Base-by-base conservation (phyloP, 148 eudicot genomes). In the Fallopia convolvulus region DNA sequence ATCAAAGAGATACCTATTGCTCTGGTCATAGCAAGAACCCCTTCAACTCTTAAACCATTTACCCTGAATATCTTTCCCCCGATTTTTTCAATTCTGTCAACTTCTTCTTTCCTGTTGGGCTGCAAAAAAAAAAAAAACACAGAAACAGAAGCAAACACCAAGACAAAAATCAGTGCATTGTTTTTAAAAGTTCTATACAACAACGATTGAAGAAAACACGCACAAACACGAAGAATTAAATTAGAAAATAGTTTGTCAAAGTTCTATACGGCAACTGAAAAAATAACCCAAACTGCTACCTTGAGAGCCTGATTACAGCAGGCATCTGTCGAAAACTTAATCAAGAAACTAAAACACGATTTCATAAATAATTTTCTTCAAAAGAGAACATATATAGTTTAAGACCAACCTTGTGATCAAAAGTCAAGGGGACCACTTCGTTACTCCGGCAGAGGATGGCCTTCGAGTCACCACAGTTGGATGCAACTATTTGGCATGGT, bases 1-100 rank as follows among this genome's bases (percentile, higher is more conserved):
- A 23, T 10, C 36, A 23, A 65, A 65, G 71, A 65, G n/a, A 33
- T 65, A 65, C 71, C 71, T 65, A 65, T 65, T 30, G 71, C 71
- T 65, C 71, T 65, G n/a, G 71, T 65, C 71, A 65, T 65, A 65
- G 71, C 71, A 21, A 65, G 71, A 65, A 65, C 71, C 40, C 71
- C 71, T 65, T 65, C 71, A 8, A 65, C 71, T 65, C 71, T 65
- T 65, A 65, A 65, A 32, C 71, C 71, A 33, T 65, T 65, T 30
- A 65, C 3, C 71, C 71, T 30, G 41, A 65, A 12, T 32, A 65
- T 65, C 71, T 65, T 65, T 65, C 71, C 71, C n/a, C 71, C 71
- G 32, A 65, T 32, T 30, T 13, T 65, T 65, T 65, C 71, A 33
- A 65, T 65, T 32, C 71, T 65, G 71, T 65, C 71, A 65, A 13